These are phyloP conservation scores for Rostrohypoxylon terebratum DNA, from an alignment of 495 filamentous ascomycete genomes.

Conservation along the genomic window DNA sequence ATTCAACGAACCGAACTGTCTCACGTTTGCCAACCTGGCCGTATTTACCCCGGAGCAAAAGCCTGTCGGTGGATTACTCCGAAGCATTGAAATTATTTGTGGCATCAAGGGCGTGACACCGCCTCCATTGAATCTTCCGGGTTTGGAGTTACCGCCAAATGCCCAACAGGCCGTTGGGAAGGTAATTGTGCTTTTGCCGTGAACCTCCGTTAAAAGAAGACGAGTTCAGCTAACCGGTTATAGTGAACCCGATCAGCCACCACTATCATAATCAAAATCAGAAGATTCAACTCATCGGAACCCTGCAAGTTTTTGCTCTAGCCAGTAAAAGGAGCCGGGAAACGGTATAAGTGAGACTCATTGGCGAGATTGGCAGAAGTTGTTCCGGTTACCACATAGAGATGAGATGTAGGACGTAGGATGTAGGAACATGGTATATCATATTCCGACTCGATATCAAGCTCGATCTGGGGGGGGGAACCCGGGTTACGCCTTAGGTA, in stretches of 20 bases:
- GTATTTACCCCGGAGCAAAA: conserved; percentile 55
- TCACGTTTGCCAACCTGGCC: conserved; percentile 54
- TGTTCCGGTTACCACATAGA: background rate
- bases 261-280: background rate
- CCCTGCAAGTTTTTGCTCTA: background rate
- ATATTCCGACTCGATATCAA: conserved; percentile 5
- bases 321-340: background rate
- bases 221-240: conserved; percentile 4
- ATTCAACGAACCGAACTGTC: conserved; percentile 54
- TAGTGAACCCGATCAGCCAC: conserved; percentile 15
- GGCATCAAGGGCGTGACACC: conserved; percentile 47
- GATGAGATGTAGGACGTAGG: conserved; percentile 18
- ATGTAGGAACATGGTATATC: conserved; percentile 20
- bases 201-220: conserved; percentile 10
- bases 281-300: background rate
- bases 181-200: conserved; percentile 5
- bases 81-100: conserved; percentile 55
- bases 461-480: background rate
- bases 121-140: conserved; percentile 43
- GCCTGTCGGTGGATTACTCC: conserved; percentile 51
- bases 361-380: conserved; percentile 17
- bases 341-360: conserved; percentile 8
- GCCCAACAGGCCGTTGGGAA: conserved; percentile 44
- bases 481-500: background rate
- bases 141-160: conserved; percentile 39